Conservation (phyloP, 176 grass and related monocot species). For the Hsuehochloa calcarea region DNA sequence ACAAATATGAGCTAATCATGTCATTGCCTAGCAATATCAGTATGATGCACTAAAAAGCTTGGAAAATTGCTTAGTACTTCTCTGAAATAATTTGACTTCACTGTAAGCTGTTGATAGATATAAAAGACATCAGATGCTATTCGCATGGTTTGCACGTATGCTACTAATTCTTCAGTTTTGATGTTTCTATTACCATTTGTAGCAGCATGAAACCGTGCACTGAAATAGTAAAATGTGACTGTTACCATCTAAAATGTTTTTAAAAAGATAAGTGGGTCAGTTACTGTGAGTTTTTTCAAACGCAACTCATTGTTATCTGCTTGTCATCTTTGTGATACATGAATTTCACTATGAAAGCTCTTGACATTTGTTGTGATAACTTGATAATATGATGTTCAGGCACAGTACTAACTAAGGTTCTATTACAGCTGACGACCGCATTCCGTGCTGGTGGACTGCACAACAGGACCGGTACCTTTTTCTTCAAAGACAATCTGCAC, state of each 20-base stretch:
- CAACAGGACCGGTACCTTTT: constrained; percentile 67
- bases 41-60: background rate
- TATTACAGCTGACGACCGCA: constrained; percentile 75
- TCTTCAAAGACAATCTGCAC: constrained; percentile 68
- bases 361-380: constrained; percentile 27
- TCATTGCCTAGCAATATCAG: background rate
- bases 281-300: background rate
- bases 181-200: constrained; percentile 15
- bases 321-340: constrained; percentile 24
- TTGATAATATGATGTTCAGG: constrained; percentile 47
- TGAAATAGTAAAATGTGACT: constrained; percentile 7
- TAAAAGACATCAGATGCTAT: background rate
- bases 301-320: background rate
- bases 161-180: background rate
- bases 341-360: background rate
- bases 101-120: background rate
- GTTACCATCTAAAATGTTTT: background rate
- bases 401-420: constrained; percentile 88
- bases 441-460: constrained; percentile 77
- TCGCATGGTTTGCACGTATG: background rate
- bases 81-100: background rate
- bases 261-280: background rate
- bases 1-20: background rate
- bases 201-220: background rate
- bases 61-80: background rate